Percentiles rank a stretch among this genome's conserved stretches.
phyloP scores from a whole-genome alignment of 768 basidiomycete genomes.

The Austroboletus festivus region DNA sequence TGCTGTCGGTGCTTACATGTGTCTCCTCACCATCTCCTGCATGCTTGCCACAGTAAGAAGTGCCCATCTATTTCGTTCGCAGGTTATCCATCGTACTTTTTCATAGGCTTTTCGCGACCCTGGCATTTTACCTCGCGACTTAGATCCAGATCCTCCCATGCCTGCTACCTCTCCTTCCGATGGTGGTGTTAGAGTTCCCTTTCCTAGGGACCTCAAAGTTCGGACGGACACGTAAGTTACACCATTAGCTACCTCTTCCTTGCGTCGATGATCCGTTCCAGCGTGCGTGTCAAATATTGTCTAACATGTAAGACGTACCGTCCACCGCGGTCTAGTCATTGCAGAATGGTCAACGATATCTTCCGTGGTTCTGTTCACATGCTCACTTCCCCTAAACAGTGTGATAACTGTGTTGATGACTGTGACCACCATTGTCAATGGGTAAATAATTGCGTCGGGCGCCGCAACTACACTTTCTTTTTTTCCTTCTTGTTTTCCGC shows the following conservation, averaged over 20 bases:
- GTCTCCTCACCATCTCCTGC: constrained; percentile 63
- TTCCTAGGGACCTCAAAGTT: constrained; percentile 81
- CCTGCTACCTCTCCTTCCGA: constrained; percentile 62
- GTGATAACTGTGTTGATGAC: constrained; percentile 95
- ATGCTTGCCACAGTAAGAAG: constrained; percentile 74
- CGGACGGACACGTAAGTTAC: constrained; percentile 67
- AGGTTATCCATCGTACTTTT: background rate
- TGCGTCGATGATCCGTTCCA: constrained; percentile 26
- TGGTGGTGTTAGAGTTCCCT: constrained; percentile 56
- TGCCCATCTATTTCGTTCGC: constrained; percentile 1
- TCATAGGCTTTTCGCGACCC: constrained; percentile 73
- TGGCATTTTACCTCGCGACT: constrained; percentile 83
- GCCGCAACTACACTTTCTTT: constrained; percentile 94
- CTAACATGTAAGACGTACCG: constrained; percentile 90
- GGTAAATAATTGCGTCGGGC: constrained; percentile 95
- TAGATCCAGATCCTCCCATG: constrained; percentile 85
- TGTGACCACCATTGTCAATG: constrained; percentile 92
- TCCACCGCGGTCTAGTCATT: constrained; percentile 92
- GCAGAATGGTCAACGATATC: constrained; percentile 68
- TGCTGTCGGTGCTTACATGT: constrained; percentile 59
- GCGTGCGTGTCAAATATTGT: constrained; percentile 92
- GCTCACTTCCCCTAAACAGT: constrained; percentile 46
- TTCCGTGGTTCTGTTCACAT: background rate
- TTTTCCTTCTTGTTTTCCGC: constrained; percentile 76
- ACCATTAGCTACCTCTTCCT: background rate